Conservation (phyloP, 257 asterid genomes). For the Solanum tarijense region DNA sequence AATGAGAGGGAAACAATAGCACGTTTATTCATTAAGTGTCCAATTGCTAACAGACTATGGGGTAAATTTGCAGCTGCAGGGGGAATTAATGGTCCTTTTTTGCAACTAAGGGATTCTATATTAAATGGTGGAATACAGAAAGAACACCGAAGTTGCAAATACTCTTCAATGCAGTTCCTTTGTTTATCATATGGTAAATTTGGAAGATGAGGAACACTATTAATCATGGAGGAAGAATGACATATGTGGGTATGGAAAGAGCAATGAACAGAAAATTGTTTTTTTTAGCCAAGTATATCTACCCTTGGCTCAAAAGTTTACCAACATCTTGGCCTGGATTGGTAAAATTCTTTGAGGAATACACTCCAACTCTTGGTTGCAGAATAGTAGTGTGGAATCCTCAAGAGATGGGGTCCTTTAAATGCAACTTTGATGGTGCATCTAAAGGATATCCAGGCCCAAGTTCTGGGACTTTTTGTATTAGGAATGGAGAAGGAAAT, state of each 20-base stretch:
- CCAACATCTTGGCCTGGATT: too few relatives aligned
- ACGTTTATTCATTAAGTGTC: too few relatives aligned
- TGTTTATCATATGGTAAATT: too few relatives aligned
- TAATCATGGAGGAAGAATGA: background rate
- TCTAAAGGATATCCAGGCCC: too few relatives aligned
- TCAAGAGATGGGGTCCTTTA: background rate
- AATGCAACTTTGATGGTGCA: background rate
- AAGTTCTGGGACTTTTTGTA: too few relatives aligned
- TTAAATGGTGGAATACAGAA: background rate
- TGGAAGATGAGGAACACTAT: background rate
- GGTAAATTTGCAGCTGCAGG: background rate
- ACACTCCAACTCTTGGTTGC: background rate
- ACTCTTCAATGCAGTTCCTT: background rate
- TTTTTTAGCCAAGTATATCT: background rate
- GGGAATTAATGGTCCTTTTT: background rate
- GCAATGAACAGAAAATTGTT: too few relatives aligned
- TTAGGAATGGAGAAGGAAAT: too few relatives aligned
- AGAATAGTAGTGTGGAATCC: background rate
- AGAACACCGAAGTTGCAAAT: background rate
- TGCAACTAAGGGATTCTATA: background rate
- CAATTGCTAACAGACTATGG: background rate
- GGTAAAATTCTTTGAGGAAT: background rate
- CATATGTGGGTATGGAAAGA: background rate
- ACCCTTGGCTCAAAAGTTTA: background rate
- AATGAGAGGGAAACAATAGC: too few relatives aligned